Conservation (phyloP, 163 green algal genomes). For the Picocystis sp. region DNA sequence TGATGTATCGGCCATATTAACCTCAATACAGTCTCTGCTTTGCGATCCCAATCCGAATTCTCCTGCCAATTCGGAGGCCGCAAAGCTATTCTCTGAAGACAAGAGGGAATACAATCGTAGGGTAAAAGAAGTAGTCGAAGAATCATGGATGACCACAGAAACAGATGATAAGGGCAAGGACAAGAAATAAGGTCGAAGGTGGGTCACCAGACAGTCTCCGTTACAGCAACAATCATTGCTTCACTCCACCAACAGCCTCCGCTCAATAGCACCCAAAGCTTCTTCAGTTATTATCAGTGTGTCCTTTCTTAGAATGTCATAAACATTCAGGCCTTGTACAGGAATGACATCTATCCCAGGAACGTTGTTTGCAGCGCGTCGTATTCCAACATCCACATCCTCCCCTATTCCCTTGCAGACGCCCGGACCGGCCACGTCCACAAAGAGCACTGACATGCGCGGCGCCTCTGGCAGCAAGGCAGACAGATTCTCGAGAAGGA, state of each 20-base stretch:
- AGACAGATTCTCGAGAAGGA: constrained; percentile 22
- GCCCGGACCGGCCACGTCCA: constrained; percentile 45
- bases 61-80: constrained; percentile 71
- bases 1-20: constrained; percentile 84
- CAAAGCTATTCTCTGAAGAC: constrained; percentile 35
- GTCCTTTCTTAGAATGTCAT: constrained; percentile 61
- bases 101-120: too few relatives aligned
- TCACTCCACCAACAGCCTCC: constrained; percentile 16
- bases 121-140: too few relatives aligned
- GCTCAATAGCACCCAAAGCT: constrained; percentile 26
- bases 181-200: too few relatives aligned
- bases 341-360: constrained; percentile 6
- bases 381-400: constrained; percentile 2
- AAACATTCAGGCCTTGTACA: constrained; percentile 60
- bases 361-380: constrained; percentile 4
- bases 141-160: too few relatives aligned
- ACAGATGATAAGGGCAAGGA: too few relatives aligned
- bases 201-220: too few relatives aligned
- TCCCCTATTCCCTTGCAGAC: constrained; percentile 19
- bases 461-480: constrained; percentile 25
- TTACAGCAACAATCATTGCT: too few relatives aligned
- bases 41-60: constrained; percentile 80
- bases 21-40: constrained; percentile 81
- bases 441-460: constrained; percentile 34
- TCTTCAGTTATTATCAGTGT: constrained; percentile 48